These are phyloP conservation scores for Tylopilus rubrobrunneus DNA, from an alignment of 768 basidiomycete genomes.

Conservation along the genomic window DNA sequence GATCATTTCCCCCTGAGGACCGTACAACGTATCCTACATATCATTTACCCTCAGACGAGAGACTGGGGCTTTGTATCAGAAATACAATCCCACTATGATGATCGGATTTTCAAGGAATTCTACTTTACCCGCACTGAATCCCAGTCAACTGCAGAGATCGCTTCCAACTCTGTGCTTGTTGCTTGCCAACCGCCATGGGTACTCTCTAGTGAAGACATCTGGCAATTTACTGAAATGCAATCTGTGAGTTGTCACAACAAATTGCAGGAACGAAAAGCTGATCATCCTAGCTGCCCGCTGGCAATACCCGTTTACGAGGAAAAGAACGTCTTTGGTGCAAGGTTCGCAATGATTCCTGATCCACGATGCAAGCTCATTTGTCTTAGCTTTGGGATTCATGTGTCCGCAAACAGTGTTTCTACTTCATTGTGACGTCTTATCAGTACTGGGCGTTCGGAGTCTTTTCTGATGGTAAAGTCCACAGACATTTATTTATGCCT, in stretches of 20 bases:
- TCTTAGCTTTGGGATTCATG: conserved; percentile 50
- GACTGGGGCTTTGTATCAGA: conserved; percentile 42
- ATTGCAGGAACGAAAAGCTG: not conserved
- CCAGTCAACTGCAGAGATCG: conserved; percentile 23
- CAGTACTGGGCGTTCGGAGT: conserved; percentile 59
- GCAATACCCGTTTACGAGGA: conserved; percentile 41
- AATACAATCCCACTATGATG: conserved; percentile 32
- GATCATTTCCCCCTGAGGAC: conserved; percentile 33
- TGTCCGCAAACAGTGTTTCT: conserved; percentile 42
- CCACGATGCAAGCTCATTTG: conserved; percentile 5
- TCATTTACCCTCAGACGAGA: conserved; percentile 39
- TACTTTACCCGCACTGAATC: conserved; percentile 35
- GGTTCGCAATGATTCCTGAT: conserved; percentile 29
- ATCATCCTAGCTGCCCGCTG: conserved; percentile 24
- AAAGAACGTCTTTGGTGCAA: conserved; percentile 61
- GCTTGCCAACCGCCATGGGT: conserved; percentile 63
- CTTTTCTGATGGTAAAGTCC: conserved; percentile 48
- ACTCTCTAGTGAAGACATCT: conserved; percentile 49
- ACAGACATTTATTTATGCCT: not conserved
- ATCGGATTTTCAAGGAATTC: conserved; percentile 42
- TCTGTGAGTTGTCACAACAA: conserved; percentile 18
- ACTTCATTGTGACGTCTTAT: conserved; percentile 60
- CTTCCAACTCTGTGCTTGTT: conserved; percentile 40
- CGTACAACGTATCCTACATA: conserved; percentile 38
- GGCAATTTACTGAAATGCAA: conserved; percentile 45